These are phyloP conservation scores for Leccinum pellstonianum DNA, from an alignment of 768 basidiomycete species.

Conservation along the genomic window DNA sequence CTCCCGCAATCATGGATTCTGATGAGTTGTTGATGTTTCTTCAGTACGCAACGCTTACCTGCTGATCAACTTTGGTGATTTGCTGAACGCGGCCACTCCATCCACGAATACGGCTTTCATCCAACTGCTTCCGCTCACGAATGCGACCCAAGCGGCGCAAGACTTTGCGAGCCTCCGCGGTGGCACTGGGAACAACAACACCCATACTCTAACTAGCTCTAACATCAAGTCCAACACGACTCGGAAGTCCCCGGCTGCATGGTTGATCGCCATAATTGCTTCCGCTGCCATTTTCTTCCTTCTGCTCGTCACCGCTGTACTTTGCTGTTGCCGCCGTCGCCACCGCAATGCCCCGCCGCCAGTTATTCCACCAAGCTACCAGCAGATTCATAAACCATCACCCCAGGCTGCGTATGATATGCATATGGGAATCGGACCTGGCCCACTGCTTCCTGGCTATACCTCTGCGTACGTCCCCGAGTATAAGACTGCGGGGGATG, in stretches of 20 bases:
- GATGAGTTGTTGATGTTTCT: not conserved
- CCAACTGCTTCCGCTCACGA: conserved; percentile 60
- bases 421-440: conserved; percentile 16
- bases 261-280: conserved; percentile 20
- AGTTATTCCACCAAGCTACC: conserved; percentile 16
- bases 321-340: conserved; percentile 13
- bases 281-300: conserved; percentile 8
- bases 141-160: conserved; percentile 38
- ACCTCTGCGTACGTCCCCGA: conserved; percentile 9
- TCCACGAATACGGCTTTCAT: conserved; percentile 50
- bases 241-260: not conserved
- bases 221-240: conserved; percentile 23
- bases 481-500: conserved; percentile 30
- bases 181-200: conserved; percentile 30
- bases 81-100: conserved; percentile 43
- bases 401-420: conserved; percentile 31
- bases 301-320: conserved; percentile 1
- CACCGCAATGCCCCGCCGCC: conserved; percentile 4
- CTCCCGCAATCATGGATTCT: not conserved
- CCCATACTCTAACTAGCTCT: conserved; percentile 37
- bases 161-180: conserved; percentile 17
- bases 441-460: conserved; percentile 10
- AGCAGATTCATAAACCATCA: conserved; percentile 25
- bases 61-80: conserved; percentile 64
- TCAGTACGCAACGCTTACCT: conserved; percentile 67